phyloP scores from a whole-genome alignment of 78 protist genomes.

The Dictyostelium brefeldianum region DNA sequence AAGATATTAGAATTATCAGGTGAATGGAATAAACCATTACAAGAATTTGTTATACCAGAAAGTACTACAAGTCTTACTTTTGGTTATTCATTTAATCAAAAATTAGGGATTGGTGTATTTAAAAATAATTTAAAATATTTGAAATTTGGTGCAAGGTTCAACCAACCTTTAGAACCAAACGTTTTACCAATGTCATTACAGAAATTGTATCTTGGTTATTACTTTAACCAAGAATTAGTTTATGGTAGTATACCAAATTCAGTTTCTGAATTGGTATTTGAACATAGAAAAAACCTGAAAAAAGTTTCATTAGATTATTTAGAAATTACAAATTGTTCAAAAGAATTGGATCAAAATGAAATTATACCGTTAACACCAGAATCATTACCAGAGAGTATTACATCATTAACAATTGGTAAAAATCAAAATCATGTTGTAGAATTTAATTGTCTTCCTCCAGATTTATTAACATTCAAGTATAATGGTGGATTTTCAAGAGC shows the following conservation, averaged over 20 bases:
- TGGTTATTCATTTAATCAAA: constrained; percentile 18
- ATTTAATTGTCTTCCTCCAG: not conserved
- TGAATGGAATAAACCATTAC: constrained; percentile 13
- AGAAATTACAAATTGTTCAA: not conserved
- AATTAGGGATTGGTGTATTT: not conserved
- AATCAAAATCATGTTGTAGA: constrained; percentile 14
- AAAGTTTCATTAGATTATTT: not conserved
- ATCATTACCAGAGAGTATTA: constrained; percentile 4
- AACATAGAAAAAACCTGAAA: not conserved
- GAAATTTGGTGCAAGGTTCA: not conserved
- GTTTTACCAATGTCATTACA: not conserved
- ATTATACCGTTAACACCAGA: not conserved
- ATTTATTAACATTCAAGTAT: not conserved
- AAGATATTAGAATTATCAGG: not conserved
- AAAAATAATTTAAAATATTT: not conserved
- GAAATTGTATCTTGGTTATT: not conserved
- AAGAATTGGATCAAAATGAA: not conserved
- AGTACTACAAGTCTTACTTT: not conserved
- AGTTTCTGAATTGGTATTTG: not conserved
- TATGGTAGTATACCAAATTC: not conserved
- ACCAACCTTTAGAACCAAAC: not conserved
- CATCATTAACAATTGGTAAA: not conserved
- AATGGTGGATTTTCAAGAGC: not conserved
- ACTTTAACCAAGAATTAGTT: not conserved
- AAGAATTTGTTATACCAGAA: not conserved